A percentile compares a stretch with the other conserved stretches of the same genome.
Evolutionary conservation across 768 basidiomycete genomes (phyloP).

Genomic region (Pulveroboletus sp.): DNA sequence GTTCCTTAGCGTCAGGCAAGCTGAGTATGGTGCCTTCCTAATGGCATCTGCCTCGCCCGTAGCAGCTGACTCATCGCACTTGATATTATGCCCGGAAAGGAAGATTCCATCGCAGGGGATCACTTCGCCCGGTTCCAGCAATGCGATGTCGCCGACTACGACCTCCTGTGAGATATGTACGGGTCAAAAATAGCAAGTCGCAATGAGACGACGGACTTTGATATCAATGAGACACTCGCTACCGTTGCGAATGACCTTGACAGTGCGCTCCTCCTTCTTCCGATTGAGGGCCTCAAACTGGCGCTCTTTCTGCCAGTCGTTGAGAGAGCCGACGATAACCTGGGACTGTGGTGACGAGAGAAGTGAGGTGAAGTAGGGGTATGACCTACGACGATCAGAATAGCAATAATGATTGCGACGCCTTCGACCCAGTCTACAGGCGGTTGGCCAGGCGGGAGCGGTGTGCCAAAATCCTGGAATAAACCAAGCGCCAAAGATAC

Average conservation of each 20-base stretch:
- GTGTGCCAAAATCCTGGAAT: slow-evolving; percentile 87
- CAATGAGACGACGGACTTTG: slow-evolving; percentile 49
- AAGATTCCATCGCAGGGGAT: slow-evolving; percentile 96
- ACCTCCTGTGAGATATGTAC: slow-evolving; percentile 57
- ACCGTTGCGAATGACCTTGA: slow-evolving; percentile 79
- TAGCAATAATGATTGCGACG: slow-evolving; percentile 76
- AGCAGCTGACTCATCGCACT: slow-evolving; percentile 94
- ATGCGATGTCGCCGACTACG: slow-evolving; percentile 89
- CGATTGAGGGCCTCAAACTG: slow-evolving; percentile 92
- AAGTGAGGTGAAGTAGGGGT: neutral
- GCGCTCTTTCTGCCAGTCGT: slow-evolving; percentile 98
- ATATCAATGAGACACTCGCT: slow-evolving; percentile 74
- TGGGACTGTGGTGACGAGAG: slow-evolving; percentile 24
- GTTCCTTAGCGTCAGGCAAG: slow-evolving; percentile 56
- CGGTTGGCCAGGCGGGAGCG: slow-evolving; percentile 56
- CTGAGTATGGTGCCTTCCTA: slow-evolving; percentile 77
- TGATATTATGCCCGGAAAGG: slow-evolving; percentile 87
- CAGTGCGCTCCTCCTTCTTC: slow-evolving; percentile 90
- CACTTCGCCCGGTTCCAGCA: slow-evolving; percentile 94
- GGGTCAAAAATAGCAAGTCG: slow-evolving; percentile 9
- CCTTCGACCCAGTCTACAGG: slow-evolving; percentile 98
- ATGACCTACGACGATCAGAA: slow-evolving; percentile 64
- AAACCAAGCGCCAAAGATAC: slow-evolving; percentile 92
- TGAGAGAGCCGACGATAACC: slow-evolving; percentile 90
- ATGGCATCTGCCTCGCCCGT: slow-evolving; percentile 98